Percentiles rank a stretch among this genome's conserved stretches.
These are phyloP conservation scores for Quercus tomentella DNA, from an alignment of 331 rosid genomes.

Conservation along the genomic window DNA sequence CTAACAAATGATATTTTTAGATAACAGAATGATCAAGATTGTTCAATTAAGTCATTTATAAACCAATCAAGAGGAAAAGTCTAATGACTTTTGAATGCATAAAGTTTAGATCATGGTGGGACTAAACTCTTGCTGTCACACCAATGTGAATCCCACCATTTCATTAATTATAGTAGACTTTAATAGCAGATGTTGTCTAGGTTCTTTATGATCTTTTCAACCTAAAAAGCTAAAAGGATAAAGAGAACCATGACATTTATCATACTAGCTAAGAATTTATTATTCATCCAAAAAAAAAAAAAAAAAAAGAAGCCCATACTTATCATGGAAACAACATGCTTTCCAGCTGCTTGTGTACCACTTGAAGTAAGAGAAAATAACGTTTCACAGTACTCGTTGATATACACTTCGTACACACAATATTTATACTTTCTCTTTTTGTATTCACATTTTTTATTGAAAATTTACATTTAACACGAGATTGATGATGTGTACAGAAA, in stretches of 20 bases:
- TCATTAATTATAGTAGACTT: background rate
- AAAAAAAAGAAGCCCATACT: background rate
- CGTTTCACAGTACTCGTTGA: no score
- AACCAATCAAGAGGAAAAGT: background rate
- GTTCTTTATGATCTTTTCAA: background rate
- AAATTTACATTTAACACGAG: no score
- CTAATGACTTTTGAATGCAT: background rate
- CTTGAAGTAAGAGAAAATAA: background rate
- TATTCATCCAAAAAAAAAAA: no score
- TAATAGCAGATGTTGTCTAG: background rate
- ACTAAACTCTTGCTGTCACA: constrained; percentile 7
- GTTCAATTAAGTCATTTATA: constrained; percentile 30
- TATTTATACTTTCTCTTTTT: no score
- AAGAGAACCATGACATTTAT: background rate
- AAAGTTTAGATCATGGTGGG: constrained; percentile 14
- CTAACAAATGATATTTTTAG: constrained; percentile 7
- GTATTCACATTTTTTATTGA: no score
- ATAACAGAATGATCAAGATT: constrained; percentile 20
- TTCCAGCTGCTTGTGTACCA: background rate
- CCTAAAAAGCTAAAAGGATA: background rate
- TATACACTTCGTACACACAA: no score
- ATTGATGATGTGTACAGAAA: no score
- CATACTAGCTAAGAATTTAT: no score
- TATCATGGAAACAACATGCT: background rate
- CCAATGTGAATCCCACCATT: constrained; percentile 13